These are phyloP conservation scores for Chlorella sp. DNA, from an alignment of 139 green algal genomes.

Conservation along the genomic window DNA sequence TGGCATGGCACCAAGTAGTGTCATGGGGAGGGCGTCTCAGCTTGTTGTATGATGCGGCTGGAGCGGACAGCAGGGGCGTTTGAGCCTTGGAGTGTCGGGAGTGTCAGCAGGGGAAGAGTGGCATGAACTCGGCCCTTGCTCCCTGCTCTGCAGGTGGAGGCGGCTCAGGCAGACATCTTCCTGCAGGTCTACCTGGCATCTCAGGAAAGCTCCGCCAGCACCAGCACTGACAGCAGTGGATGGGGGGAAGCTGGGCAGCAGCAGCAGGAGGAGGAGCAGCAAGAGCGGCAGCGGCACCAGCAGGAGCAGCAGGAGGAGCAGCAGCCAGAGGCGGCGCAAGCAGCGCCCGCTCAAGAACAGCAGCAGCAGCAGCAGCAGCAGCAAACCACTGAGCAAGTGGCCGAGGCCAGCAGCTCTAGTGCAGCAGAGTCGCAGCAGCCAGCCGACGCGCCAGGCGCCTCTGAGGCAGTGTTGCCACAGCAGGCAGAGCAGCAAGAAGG, in stretches of 20 bases:
- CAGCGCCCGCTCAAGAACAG: too few relatives aligned
- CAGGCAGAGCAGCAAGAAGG: neutral
- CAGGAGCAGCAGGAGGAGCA: neutral
- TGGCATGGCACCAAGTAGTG: neutral
- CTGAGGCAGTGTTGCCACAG: neutral
- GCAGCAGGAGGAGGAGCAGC: neutral
- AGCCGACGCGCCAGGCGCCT: neutral
- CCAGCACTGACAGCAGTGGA: neutral
- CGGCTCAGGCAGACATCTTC: conserved; percentile 50
- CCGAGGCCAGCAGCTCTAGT: neutral
- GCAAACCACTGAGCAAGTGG: neutral
- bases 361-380: neutral
- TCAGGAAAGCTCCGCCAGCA: neutral
- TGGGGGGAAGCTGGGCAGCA: neutral
- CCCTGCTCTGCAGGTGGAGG: conserved; percentile 12
- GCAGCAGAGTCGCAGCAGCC: neutral
- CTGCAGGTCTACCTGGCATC: conserved; percentile 73
- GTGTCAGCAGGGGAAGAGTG: too few relatives aligned
- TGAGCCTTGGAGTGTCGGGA: too few relatives aligned
- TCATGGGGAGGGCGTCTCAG: too few relatives aligned
- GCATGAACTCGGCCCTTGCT: too few relatives aligned
- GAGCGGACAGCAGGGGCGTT: too few relatives aligned
- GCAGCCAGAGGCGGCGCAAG: neutral
- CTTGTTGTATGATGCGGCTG: too few relatives aligned
- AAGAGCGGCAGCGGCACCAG: neutral